Evolutionary conservation across 257 asterid species (phyloP), one percentile per base, ranked within the genome.

Genomic region (Leonotis leonurus): DNA sequence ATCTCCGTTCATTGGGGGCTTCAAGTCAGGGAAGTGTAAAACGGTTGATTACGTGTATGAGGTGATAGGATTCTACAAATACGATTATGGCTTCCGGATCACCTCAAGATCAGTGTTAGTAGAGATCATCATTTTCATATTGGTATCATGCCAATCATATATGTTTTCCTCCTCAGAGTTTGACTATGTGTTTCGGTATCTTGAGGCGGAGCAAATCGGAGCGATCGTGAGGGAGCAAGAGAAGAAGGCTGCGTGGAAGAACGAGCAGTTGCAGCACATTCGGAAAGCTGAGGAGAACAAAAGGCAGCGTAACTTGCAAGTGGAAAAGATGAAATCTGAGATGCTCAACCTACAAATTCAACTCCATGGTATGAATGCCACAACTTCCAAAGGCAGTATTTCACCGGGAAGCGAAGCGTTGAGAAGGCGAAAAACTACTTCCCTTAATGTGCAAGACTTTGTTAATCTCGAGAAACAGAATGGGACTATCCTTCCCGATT

Each of bases 261-360:
- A 90, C 14, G 95, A 81, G 36, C 97, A 89, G 84, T 61, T 93
- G 68, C 89, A 85, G 77, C 96, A 87, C 68, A 85, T 89, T 62
- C 96, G 97, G 24, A 88, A 87, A 72, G 81, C 96, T 6, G 97
- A 89, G 74, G 99, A 85, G 80, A 83, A 83, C 74, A 87, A 89
- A 72, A 80, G 72, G 22, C 97, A 89, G 50, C 94, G 99, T 8
- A 89, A 93, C 71, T 70, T 76, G 64, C 99, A 93, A 77, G 99
- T 93, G 53, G 99, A 93, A 85, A 93, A 89, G 80, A 93, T 93
- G 97, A 93, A 93, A 71, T 85, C 99, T 4, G 99, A 93, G 88
- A 93, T 93, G 99, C 96, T 93, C 64, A 93, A 93, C 68, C 69
- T 89, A 63, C 97, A 89, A 71, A 82, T 77, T 55, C 96, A 89